A percentile compares a stretch with the other conserved stretches of the same genome.
These are phyloP conservation scores for Quercus lobata DNA, from an alignment of 331 rosid genomes.

Conservation along the genomic window DNA sequence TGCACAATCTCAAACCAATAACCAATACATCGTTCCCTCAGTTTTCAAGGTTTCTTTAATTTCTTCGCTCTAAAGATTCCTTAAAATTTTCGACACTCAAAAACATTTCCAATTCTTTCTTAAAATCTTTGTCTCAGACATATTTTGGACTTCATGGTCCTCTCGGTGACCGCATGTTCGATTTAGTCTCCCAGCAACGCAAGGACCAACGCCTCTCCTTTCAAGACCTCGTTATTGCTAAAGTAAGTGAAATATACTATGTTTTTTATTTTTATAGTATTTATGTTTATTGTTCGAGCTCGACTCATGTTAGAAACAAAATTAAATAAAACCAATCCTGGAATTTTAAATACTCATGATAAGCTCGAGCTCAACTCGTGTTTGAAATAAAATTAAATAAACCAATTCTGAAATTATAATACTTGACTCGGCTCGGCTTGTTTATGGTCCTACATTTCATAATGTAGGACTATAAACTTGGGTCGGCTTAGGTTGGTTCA, in stretches of 20 bases:
- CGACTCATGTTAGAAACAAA: too few relatives aligned
- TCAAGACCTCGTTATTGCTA: conserved; percentile 82
- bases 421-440: too few relatives aligned
- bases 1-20: conserved; percentile 54
- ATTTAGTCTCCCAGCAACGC: conserved; percentile 68
- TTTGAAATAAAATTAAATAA: too few relatives aligned
- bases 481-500: too few relatives aligned
- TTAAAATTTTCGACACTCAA: background rate
- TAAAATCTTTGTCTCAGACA: conserved; percentile 26
- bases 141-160: conserved; percentile 60
- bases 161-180: conserved; percentile 70
- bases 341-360: too few relatives aligned
- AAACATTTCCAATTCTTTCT: background rate
- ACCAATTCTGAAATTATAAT: too few relatives aligned
- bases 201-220: conserved; percentile 65
- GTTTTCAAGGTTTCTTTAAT: conserved; percentile 55
- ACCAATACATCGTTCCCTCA: conserved; percentile 44
- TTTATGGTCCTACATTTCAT: too few relatives aligned
- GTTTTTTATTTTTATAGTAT: too few relatives aligned
- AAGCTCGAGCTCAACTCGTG: too few relatives aligned
- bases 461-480: too few relatives aligned
- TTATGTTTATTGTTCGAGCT: too few relatives aligned
- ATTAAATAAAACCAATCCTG: too few relatives aligned
- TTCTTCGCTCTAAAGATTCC: background rate
- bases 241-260: conserved; percentile 31